Evolutionary conservation across 1,284 basidiomycete genomes (phyloP).

Genomic region (Moesziomyces parantarcticus): DNA sequence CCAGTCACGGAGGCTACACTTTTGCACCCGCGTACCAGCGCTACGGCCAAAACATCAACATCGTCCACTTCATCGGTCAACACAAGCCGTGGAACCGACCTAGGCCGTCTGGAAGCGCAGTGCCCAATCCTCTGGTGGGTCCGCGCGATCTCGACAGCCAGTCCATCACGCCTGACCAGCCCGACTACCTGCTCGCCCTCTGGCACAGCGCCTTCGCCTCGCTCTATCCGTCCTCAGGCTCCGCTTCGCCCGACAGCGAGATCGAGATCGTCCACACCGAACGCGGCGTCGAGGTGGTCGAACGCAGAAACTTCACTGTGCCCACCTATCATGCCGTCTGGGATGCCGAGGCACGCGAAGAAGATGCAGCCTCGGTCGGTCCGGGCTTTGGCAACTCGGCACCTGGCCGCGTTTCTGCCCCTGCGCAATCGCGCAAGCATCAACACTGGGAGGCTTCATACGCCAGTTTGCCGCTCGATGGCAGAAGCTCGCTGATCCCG

Average conservation of each 20-base stretch:
- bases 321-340: slow-evolving; percentile 79
- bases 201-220: slow-evolving; percentile 92
- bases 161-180: slow-evolving; percentile 50
- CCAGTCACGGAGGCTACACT: slow-evolving; percentile 95
- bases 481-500: slow-evolving; percentile 83
- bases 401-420: neutral
- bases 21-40: slow-evolving; percentile 95
- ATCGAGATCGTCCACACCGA: slow-evolving; percentile 55
- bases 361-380: neutral
- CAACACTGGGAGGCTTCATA: slow-evolving; percentile 75
- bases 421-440: slow-evolving; percentile 38
- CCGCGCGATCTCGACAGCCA: slow-evolving; percentile 66
- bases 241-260: slow-evolving; percentile 50
- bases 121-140: slow-evolving; percentile 61
- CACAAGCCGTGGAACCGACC: slow-evolving; percentile 86
- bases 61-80: slow-evolving; percentile 92
- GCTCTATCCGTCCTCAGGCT: slow-evolving; percentile 75
- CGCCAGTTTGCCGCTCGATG: slow-evolving; percentile 81
- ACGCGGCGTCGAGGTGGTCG: slow-evolving; percentile 67
- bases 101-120: slow-evolving; percentile 51
- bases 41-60: slow-evolving; percentile 86
- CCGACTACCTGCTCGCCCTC: slow-evolving; percentile 83
- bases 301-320: slow-evolving; percentile 74
- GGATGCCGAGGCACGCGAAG: slow-evolving; percentile 71
- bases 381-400: neutral